These are phyloP conservation scores for Drosera spatulata DNA, from an alignment of 179 eudicot genomes.

Conservation along the genomic window DNA sequence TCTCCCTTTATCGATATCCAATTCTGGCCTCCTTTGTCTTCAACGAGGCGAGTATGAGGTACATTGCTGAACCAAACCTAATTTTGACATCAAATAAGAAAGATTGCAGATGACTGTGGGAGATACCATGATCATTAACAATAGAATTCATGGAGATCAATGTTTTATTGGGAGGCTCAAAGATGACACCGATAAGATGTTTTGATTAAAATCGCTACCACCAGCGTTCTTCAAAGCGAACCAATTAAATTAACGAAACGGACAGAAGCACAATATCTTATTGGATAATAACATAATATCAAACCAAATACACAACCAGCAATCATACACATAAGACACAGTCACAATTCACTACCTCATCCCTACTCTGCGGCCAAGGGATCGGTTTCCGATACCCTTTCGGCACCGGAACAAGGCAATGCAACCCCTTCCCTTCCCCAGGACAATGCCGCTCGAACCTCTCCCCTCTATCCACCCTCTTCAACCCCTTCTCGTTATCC, in stretches of 20 bases:
- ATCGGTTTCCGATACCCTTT: constrained; percentile 32
- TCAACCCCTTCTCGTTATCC: constrained; percentile 38
- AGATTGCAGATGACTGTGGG: not conserved
- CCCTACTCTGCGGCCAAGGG: constrained; percentile 53
- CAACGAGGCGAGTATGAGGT: constrained; percentile 40
- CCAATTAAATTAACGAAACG: no score
- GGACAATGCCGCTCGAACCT: constrained; percentile 54
- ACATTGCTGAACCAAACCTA: constrained; percentile 63
- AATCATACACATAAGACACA: no score
- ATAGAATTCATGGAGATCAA: no score
- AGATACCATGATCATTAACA: no score
- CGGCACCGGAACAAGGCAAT: constrained; percentile 50
- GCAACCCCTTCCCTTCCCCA: constrained; percentile 23
- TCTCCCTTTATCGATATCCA: constrained; percentile 38
- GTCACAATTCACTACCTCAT: constrained; percentile 28
- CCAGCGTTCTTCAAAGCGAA: no score
- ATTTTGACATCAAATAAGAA: not conserved
- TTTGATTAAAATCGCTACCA: no score
- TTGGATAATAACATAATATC: no score
- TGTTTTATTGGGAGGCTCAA: no score
- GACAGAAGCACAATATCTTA: no score
- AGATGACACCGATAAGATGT: no score
- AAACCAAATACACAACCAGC: no score
- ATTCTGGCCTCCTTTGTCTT: constrained; percentile 45
- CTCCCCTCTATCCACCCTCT: constrained; percentile 31